These are phyloP conservation scores for Marasmius fiardii DNA, from an alignment of 1,284 basidiomycete species.

Conservation along the genomic window DNA sequence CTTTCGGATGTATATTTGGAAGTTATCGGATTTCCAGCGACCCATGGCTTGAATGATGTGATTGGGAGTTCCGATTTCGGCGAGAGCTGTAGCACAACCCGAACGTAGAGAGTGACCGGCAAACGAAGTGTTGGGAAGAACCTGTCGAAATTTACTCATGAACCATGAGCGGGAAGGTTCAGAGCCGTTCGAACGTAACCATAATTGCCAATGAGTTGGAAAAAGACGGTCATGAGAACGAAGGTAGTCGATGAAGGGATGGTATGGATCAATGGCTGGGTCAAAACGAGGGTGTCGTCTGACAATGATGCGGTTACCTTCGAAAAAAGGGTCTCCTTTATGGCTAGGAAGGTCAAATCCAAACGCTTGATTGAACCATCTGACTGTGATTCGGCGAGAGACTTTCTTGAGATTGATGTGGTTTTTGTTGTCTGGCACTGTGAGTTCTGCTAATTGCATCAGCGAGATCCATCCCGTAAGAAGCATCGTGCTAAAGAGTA, in stretches of 20 bases:
- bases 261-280: neutral
- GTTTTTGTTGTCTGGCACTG: no score
- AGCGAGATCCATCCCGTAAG: neutral
- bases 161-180: constrained; percentile 9
- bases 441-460: neutral
- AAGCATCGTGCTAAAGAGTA: constrained; percentile 17
- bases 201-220: neutral
- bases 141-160: neutral
- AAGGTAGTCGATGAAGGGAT: neutral
- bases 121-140: neutral
- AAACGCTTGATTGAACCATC: no score
- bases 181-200: neutral
- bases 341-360: no score
- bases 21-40: constrained; percentile 20
- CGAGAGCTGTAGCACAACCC: constrained; percentile 20
- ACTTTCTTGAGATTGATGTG: no score
- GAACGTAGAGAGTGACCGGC: constrained; percentile 21
- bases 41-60: constrained; percentile 19
- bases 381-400: no score
- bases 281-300: neutral
- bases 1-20: constrained; percentile 19
- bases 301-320: no score
- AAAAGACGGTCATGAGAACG: neutral
- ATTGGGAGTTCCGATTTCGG: constrained; percentile 11
- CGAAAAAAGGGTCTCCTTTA: no score